Evolutionary conservation across 768 basidiomycete species (phyloP), one percentile per base, ranked within the genome.

Genomic region (Aureoboletus auriporus): DNA sequence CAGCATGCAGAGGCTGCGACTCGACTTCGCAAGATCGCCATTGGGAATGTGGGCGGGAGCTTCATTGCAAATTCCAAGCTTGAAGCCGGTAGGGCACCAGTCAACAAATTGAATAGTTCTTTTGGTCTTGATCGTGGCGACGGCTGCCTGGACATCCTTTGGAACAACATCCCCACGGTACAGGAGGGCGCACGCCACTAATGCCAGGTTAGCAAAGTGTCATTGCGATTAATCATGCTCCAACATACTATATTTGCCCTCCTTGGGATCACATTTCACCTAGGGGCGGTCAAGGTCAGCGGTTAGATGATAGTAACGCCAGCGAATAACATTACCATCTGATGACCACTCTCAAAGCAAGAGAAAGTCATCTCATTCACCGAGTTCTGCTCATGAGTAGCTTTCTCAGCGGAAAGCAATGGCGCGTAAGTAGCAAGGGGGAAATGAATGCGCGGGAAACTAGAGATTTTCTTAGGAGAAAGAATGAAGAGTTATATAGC

Each of bases 361-460:
- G 93, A 84, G 75, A 90, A 93, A 55, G 95, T 98, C 93, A 98
- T 97, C 62, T 98, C 94, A 39, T 91, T 83, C 31, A 97, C 95
- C 6, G 93, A 90, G 77, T 98, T 96, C 71, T 93, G 89, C 69
- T 98, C 95, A 64, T 98, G 95, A 59, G 80, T 81, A 34, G 93
- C 93, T 75, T 96, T 97, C 61, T 95, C 93, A 26, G 83, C 83
- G n/a, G 93, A 94, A 62, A 97, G 75, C 58, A 98, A 84, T 34
- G 95, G 95, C 3, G 95, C 92, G 67, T 89, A 97, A 55, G 92
- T 94, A 47, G 94, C 93, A 49, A 97, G 79, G 41, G 95, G 95
- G 85, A 97, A 98, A 69, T 98, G 95, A 57, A 98, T 97, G 65
- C 93, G 90, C 52, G 93, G 93, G 85, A 95, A 95, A 42, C 90